Percentiles rank a stretch among this genome's conserved stretches.
phyloP scores from a whole-genome alignment of 257 asterid species.

The Galeopsis tetrahit region DNA sequence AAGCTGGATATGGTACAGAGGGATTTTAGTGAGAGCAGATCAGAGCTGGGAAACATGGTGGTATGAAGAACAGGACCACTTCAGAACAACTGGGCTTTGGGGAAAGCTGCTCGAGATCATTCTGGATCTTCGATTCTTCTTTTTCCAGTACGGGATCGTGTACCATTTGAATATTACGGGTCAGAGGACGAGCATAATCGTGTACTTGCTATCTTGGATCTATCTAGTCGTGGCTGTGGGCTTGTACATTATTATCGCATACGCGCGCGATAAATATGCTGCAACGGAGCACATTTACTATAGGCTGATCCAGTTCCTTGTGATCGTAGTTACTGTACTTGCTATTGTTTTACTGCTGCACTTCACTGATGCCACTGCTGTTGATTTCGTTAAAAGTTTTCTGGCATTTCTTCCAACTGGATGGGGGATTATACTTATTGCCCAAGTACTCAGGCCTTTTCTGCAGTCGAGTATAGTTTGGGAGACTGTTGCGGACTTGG shows the following conservation, averaged over 20 bases:
- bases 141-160: conserved; percentile 92
- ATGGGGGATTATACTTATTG: conserved; percentile 92
- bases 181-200: conserved; percentile 54
- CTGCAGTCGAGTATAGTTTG: conserved; percentile 79
- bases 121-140: conserved; percentile 89
- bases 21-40: conserved; percentile 77
- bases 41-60: conserved; percentile 97
- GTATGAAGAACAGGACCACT: conserved; percentile 93
- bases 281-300: conserved; percentile 74
- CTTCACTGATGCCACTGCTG: conserved; percentile 45
- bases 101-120: conserved; percentile 90
- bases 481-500: conserved; percentile 88
- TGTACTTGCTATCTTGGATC: conserved; percentile 91
- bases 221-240: conserved; percentile 60
- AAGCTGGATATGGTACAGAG: conserved; percentile 85
- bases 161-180: conserved; percentile 70
- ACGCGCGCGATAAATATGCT: conserved; percentile 80
- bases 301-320: conserved; percentile 81
- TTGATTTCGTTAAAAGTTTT: conserved; percentile 73
- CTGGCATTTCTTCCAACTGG: conserved; percentile 96
- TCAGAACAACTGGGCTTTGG: conserved; percentile 94
- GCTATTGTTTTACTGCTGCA: conserved; percentile 55
- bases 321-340: conserved; percentile 53
- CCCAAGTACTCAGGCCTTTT: conserved; percentile 89
- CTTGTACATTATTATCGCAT: conserved; percentile 60